Conservation (phyloP, 2,329 filamentous ascomycete species). For the Trichoderma citrinoviride region DNA sequence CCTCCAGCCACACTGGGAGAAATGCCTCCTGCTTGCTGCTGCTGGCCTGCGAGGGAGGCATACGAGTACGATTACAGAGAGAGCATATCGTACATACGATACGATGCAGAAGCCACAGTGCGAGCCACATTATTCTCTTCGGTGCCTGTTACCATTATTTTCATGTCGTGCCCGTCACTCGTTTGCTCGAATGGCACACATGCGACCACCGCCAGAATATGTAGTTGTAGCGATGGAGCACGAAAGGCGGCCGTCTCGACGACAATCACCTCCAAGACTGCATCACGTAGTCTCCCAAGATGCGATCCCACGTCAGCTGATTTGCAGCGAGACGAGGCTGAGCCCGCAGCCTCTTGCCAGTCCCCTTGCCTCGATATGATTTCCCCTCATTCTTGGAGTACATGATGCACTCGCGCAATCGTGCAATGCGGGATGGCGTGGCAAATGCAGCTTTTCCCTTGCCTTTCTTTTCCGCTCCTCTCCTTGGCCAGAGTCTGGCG, state of each 20-base stretch:
- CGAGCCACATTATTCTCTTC: background rate
- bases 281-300: background rate
- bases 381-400: slow-evolving; percentile 6
- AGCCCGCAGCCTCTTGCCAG: slow-evolving; percentile 12
- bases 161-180: too few relatives aligned
- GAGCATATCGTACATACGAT: background rate
- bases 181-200: background rate
- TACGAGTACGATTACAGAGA: too few relatives aligned
- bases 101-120: slow-evolving; percentile 5
- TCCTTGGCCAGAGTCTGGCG: background rate
- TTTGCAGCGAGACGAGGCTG: slow-evolving; percentile 19
- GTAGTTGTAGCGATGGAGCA: background rate
- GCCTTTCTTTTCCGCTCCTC: background rate
- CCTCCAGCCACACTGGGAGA: background rate
- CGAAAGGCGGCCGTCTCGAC: background rate
- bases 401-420: background rate
- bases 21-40: background rate
- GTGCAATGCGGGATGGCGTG: slow-evolving; percentile 1
- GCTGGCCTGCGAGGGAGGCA: background rate
- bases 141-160: too few relatives aligned
- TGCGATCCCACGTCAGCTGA: slow-evolving; percentile 18
- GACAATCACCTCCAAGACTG: background rate
- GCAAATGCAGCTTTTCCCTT: slow-evolving; percentile 9
- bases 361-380: slow-evolving; percentile 3
- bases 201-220: background rate